Conservation (phyloP, 176 grass and related monocot species). For the Themeda triandra region DNA sequence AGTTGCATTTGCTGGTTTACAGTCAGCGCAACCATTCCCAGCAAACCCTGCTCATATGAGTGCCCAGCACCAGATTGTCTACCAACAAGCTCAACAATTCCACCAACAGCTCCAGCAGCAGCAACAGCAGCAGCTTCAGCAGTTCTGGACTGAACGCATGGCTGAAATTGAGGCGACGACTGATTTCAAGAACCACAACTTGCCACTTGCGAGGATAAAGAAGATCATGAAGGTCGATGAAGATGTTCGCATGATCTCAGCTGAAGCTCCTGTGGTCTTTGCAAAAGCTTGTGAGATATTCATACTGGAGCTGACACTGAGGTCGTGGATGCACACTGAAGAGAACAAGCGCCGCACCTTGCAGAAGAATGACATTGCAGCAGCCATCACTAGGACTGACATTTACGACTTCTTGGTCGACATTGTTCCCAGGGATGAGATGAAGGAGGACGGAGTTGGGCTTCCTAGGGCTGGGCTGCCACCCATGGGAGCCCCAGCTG, state of each 20-base stretch:
- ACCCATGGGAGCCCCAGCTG: constrained; percentile 28
- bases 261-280: constrained; percentile 55
- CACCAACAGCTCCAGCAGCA: constrained; percentile 62
- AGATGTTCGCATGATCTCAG: constrained; percentile 58
- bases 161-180: constrained; percentile 39
- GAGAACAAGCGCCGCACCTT: constrained; percentile 59
- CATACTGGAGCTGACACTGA: constrained; percentile 54
- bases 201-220: constrained; percentile 62
- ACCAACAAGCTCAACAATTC: constrained; percentile 50
- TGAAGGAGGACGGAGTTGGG: constrained; percentile 36
- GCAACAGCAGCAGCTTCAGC: constrained; percentile 44
- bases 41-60: constrained; percentile 28
- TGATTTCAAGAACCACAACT: constrained; percentile 61
- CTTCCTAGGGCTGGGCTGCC: constrained; percentile 27
- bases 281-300: constrained; percentile 63
- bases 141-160: constrained; percentile 57
- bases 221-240: constrained; percentile 69
- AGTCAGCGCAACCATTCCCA: constrained; percentile 11
- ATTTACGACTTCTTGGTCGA: constrained; percentile 65
- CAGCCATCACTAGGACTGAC: constrained; percentile 50
- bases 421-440: constrained; percentile 46
- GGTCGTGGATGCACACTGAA: constrained; percentile 66
- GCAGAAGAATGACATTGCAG: constrained; percentile 59
- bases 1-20: constrained; percentile 2
- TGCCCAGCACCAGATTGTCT: constrained; percentile 53